Evolutionary conservation across 495 filamentous ascomycete genomes (phyloP).

Genomic region (Trichoderma erinaceum): DNA sequence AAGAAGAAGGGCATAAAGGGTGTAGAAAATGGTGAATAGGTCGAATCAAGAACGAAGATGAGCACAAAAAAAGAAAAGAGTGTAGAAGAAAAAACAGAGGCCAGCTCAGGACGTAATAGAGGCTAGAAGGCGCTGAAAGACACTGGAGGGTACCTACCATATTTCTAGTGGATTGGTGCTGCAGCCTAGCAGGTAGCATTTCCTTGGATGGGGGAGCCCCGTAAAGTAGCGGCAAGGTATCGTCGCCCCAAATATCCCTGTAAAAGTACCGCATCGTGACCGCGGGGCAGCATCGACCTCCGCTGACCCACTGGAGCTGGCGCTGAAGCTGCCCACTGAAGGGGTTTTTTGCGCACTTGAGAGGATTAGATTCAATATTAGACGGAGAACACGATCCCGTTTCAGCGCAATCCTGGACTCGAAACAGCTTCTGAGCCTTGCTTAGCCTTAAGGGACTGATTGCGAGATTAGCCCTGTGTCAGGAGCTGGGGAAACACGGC

Average conservation of each 20-base stretch:
- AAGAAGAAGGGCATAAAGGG: neutral
- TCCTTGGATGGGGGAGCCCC: neutral
- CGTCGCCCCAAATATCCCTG: neutral
- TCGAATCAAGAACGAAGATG: neutral
- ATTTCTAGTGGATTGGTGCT: conserved; percentile 12
- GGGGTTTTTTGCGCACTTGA: neutral
- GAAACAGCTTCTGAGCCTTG: neutral
- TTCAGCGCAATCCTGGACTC: conserved; percentile 1
- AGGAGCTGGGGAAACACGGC: neutral
- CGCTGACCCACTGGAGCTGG: neutral
- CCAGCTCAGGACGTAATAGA: neutral
- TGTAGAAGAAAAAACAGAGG: neutral
- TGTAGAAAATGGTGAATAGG: neutral
- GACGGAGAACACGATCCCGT: neutral
- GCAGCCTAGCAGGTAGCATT: conserved; percentile 12
- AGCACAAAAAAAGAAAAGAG: neutral
- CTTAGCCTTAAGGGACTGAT: neutral
- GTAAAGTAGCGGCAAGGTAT: conserved; percentile 10
- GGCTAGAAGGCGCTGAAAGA: neutral
- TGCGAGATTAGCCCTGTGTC: neutral
- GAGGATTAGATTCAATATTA: neutral
- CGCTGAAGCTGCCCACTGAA: neutral
- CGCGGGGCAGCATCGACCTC: neutral
- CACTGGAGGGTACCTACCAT: neutral
- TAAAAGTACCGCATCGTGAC: neutral